phyloP scores from a whole-genome alignment of 2,329 filamentous ascomycete species.

The Conoideocrella luteorostrata region DNA sequence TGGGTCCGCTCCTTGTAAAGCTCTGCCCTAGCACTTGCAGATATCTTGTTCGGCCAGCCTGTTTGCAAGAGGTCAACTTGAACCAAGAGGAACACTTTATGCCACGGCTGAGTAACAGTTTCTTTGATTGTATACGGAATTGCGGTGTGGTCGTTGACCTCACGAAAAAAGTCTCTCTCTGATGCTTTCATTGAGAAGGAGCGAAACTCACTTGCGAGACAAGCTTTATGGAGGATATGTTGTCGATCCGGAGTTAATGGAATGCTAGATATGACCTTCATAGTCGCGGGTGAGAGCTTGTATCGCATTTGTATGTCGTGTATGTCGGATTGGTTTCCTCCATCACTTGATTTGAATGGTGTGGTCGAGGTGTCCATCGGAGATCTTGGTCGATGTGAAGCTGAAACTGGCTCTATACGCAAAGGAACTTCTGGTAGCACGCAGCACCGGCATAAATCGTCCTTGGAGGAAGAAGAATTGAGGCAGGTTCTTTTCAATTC shows the following conservation, averaged over 20 bases:
- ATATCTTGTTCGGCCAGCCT: conserved; percentile 49
- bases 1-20: conserved; percentile 24
- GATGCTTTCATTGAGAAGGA: conserved; percentile 28
- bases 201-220: conserved; percentile 31
- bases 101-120: conserved; percentile 51
- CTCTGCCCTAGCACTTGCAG: conserved; percentile 23
- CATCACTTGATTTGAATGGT: neutral
- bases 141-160: conserved; percentile 30
- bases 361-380: neutral
- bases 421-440: too few relatives aligned
- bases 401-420: too few relatives aligned
- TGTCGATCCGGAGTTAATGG: conserved; percentile 20
- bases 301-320: conserved; percentile 29
- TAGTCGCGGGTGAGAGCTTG: conserved; percentile 24
- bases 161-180: conserved; percentile 29
- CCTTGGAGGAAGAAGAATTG: neutral
- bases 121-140: conserved; percentile 32
- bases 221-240: conserved; percentile 31
- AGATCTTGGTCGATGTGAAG: neutral
- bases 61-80: conserved; percentile 63
- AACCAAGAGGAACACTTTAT: conserved; percentile 71
- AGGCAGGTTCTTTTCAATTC: too few relatives aligned
- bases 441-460: too few relatives aligned
- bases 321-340: conserved; percentile 3
- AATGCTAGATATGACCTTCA: conserved; percentile 23